phyloP scores from a whole-genome alignment of 2,329 filamentous ascomycete species.

The Penicillium expansum region DNA sequence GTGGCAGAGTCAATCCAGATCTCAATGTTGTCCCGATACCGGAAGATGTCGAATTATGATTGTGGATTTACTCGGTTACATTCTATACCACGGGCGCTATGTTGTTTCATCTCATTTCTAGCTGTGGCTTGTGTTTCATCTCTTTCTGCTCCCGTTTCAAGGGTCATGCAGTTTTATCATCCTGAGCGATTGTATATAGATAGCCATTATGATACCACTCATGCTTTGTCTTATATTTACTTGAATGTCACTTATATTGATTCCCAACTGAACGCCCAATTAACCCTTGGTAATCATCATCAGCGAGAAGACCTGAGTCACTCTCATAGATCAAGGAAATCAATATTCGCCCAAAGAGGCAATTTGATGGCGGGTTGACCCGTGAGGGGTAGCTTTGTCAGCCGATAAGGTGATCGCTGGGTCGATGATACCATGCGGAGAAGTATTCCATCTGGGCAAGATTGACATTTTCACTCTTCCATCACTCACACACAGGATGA shows the following conservation, averaged over 20 bases:
- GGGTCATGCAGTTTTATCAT: not conserved
- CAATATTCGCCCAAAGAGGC: not conserved
- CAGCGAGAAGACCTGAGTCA: not conserved
- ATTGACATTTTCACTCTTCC: not conserved
- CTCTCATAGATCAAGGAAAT: not conserved
- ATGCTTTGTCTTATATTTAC: not conserved
- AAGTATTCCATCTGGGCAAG: not conserved
- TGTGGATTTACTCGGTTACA: not conserved
- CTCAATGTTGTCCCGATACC: constrained; percentile 47
- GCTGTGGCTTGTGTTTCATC: not conserved
- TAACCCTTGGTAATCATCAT: not conserved
- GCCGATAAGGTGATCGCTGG: constrained; percentile 8
- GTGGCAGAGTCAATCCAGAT: constrained; percentile 66
- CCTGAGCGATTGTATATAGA: constrained; percentile 3
- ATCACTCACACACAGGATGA: constrained; percentile 25
- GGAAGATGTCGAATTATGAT: constrained; percentile 2
- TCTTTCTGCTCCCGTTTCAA: not conserved
- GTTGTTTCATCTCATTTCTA: not conserved
- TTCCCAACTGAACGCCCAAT: not conserved
- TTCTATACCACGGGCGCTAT: not conserved
- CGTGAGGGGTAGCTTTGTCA: constrained; percentile 11
- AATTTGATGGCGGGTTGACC: not conserved
- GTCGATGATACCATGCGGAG: constrained; percentile 12
- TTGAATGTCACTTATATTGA: not conserved
- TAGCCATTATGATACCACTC: constrained; percentile 5